Percentiles rank a stretch among this genome's conserved stretches.
Conservation (phyloP, 768 basidiomycete genomes). For the Naematelia aurantialba region DNA sequence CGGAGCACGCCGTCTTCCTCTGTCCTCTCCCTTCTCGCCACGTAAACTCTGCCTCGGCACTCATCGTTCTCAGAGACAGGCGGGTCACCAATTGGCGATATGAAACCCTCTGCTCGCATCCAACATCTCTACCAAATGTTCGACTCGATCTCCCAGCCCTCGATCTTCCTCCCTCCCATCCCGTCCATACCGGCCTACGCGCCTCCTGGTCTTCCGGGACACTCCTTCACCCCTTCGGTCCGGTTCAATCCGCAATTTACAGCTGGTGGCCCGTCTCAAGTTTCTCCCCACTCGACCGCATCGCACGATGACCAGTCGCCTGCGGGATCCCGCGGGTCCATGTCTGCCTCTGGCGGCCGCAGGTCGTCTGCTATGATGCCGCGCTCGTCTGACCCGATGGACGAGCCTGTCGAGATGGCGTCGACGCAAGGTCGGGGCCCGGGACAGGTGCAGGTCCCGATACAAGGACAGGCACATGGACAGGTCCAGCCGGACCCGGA, state of each 20-base stretch:
- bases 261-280: not conserved
- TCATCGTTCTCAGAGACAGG: conserved; percentile 9
- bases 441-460: too few relatives aligned
- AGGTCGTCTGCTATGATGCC: not conserved
- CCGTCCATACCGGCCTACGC: not conserved
- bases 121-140: conserved; percentile 25
- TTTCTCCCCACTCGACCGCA: not conserved
- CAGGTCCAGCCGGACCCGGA: conserved; percentile 5
- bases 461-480: too few relatives aligned
- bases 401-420: not conserved
- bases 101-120: conserved; percentile 25
- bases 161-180: not conserved
- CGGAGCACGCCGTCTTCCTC: too few relatives aligned
- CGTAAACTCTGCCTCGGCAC: too few relatives aligned
- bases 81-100: conserved; percentile 17
- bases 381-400: not conserved
- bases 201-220: not conserved
- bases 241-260: not conserved
- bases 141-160: conserved; percentile 15
- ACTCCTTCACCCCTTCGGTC: not conserved
- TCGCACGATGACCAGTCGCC: not conserved
- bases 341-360: not conserved
- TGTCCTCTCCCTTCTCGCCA: too few relatives aligned
- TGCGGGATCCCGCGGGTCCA: not conserved
- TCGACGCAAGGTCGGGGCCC: too few relatives aligned